Base-by-base conservation (phyloP, 345 rosid species). In the Anastatica hierochuntica region DNA sequence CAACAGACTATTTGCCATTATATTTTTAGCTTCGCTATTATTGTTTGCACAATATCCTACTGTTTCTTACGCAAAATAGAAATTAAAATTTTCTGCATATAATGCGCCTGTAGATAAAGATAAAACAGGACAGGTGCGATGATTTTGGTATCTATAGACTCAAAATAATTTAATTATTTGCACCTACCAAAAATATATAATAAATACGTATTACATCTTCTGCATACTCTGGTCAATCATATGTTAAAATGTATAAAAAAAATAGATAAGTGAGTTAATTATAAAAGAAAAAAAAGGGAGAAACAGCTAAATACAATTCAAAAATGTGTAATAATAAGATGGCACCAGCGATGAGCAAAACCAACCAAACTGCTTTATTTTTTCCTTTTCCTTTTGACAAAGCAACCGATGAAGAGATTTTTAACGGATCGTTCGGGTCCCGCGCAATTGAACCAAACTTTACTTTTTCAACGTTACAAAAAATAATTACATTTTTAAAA, bases 391-490 rank as follows among this genome's bases (percentile, higher is more conserved):
- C 60, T 63, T 63, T 58, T 44, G 49, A 37, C 49, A 58, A 66
- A 58, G 71, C 64, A 51, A 66, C 49, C 14, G 13, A 27, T 58
- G 24, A 51, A 30, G 8, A 30, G 60, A 30, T 43, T 38, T 49
- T 37, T n/a, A 58, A 58, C 60, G 60, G 49, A 66, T 58, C 43
- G 52, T 20, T 43, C 20, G 50, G 69, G 63, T 57, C 63, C 64
- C 35, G 6, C 38, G 39, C 21, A 1, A 38, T 38, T 38, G 14
- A 34, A 48, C 50, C 36, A 3, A 33, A 50, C 49, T 37, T 42
- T 65, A 27, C 46, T 8, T 49, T 60, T 40, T 41, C 7, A 10
- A 14, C 30, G 3, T 10, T 36, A 23, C 26, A 16, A 2, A 2
- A 2, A 30, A 29, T 19, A 14, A 50, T n/a, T n/a, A n/a, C n/a